Base-by-base conservation (phyloP, 2,329 filamentous ascomycete genomes). In the Fusarium siculi region DNA sequence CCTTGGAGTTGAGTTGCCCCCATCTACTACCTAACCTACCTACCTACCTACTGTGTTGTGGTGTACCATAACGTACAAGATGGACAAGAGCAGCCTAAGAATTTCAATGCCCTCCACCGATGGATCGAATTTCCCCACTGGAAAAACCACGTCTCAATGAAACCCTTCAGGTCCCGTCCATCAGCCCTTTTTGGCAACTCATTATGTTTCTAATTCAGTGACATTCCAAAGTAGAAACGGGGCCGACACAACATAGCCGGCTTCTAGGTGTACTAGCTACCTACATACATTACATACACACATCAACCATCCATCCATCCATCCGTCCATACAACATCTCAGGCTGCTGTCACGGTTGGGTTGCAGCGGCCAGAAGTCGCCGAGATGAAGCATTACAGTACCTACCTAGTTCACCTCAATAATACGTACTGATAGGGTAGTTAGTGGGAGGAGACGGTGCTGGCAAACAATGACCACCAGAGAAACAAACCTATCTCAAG, bases 131-230 rank as follows among this genome's bases (percentile, higher is more conserved):
- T 73, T 73, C 70, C 60, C 70, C 70, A 70, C 70, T 57, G 40
- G 49, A 56, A 67, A 67, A 73, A 63, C 59, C 49, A 71, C 54
- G 57, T 66, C 66, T 55, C 47, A 59, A 66, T 73, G 70, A 73
- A 73, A 73, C 70, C 70, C 40, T 67, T 62, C 39, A 53, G 59
- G 55, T 73, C 37, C 60, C 53, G 36, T 66, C 58, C 42, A n/a
- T 54, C 47, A 65, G 34, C 56, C 64, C 70, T 53, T 66, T 73
- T 73, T 36, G 65, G 70, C 40, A 73, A 73, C 53, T 53, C 53
- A 58, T 57, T 57, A 40, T 58, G 56, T 73, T 66, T 73, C 53
- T 21, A 50, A 70, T 52, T 73, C 57, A 67, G 43, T 54, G 55
- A 70, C 70, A 60, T 66, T 56, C 60, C 46, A 58, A 73, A 56